Evolutionary conservation across 106 monocot species (phyloP), one percentile per base, ranked within the genome.

Genomic region (Ottelia alismoides): DNA sequence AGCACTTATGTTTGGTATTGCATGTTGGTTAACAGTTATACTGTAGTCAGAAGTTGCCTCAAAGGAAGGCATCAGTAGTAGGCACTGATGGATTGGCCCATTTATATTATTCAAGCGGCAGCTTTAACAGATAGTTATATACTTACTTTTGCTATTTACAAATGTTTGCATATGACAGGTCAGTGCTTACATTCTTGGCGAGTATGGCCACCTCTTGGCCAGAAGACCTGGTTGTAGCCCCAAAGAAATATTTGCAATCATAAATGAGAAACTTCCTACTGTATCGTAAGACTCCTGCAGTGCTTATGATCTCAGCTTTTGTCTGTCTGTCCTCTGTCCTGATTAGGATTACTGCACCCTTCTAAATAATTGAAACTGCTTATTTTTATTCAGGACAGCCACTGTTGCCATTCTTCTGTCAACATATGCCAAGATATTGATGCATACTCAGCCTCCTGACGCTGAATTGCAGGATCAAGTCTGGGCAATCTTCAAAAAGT

Each of bases 171-270:
- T 67, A 24, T 47, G 32, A 70, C 67, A 98, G 96, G 85, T 98
- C 5, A 85, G 96, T 82, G 89, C 96, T 11, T 98, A 98, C 71
- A 73, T 98, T 78, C 85, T 98, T 55, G 96, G 96, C 53, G 96
- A 98, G 58, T 98, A 82, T 58, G 70, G 96, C 62, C 96, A 98
- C 65, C 82, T 90, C 70, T 82, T 98, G 76, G 78, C 64, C 17
- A 76, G 79, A 72, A 89, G 89, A 75, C 96, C 96, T 52, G 89
- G 96, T 3, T 98, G 85, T 57, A 85, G 67, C 45, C 96, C 96
- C 18, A 98, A 82, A 66, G 96, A 98, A 60, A 77, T 98, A 27
- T 98, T 98, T 67, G 23, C 74, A 24, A 74, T 98, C 31, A 71
- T 98, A 40, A 82, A 85, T 64, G 89, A 98, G 52, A 98, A 90